phyloP scores from a whole-genome alignment of 768 basidiomycete species.

The Lactifluus subvellereus region DNA sequence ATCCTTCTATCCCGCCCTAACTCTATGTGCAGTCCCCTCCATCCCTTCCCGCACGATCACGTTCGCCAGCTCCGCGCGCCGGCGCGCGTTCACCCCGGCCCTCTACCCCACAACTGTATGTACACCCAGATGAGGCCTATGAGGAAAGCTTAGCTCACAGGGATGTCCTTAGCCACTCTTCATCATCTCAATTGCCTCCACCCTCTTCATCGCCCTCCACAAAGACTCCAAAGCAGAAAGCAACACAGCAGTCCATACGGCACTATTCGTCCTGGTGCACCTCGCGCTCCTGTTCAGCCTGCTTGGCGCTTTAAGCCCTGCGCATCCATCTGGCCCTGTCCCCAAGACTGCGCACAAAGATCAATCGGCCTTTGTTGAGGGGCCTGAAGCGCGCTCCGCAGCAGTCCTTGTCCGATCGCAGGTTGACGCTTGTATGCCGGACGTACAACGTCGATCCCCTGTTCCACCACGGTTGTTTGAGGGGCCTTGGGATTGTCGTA shows the following conservation, averaged over 20 bases:
- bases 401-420: background rate
- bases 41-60: conserved; percentile 4
- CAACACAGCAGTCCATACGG: background rate
- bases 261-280: background rate
- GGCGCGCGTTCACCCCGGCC: background rate
- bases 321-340: background rate
- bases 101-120: conserved; percentile 12
- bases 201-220: background rate
- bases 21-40: conserved; percentile 10
- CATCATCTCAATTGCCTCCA: conserved; percentile 1
- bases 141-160: background rate
- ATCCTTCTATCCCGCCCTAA: background rate
- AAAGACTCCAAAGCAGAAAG: conserved; percentile 9
- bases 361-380: background rate
- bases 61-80: conserved; percentile 13
- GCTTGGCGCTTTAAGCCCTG: conserved; percentile 7
- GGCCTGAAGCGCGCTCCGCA: background rate
- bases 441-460: background rate
- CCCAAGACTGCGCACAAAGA: background rate
- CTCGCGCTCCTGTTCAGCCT: conserved; percentile 15
- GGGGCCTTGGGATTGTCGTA: conserved; percentile 1
- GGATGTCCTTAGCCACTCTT: background rate
- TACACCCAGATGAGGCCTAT: background rate
- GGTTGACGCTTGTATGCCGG: background rate
- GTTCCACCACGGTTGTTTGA: background rate